Evolutionary conservation across 2,329 filamentous ascomycete species (phyloP).

Genomic region (Sporothrix pseudoabietina): DNA sequence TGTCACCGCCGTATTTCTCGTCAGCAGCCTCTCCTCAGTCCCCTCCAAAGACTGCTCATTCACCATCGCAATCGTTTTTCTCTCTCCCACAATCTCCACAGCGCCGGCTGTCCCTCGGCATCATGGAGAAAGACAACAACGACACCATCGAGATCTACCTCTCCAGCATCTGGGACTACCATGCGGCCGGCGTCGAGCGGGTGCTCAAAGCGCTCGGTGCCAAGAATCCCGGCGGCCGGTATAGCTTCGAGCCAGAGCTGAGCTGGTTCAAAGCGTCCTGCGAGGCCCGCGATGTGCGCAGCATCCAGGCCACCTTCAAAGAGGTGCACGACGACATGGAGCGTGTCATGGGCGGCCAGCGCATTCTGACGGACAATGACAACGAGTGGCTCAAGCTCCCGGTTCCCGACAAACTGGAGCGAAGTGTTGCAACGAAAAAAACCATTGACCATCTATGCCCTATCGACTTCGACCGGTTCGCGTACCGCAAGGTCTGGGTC

Average conservation of each 20-base stretch:
- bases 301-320: slow-evolving; percentile 33
- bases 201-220: slow-evolving; percentile 35
- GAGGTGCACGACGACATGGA: slow-evolving; percentile 31
- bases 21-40: background rate
- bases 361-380: slow-evolving; percentile 4
- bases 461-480: slow-evolving; percentile 29
- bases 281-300: slow-evolving; percentile 10
- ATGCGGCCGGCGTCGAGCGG: slow-evolving; percentile 33
- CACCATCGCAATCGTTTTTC: background rate
- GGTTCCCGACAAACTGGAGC: background rate
- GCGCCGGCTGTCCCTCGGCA: background rate
- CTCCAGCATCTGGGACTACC: slow-evolving; percentile 38
- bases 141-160: slow-evolving; percentile 37
- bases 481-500: slow-evolving; percentile 35
- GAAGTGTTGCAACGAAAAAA: background rate
- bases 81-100: background rate
- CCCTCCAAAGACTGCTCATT: background rate
- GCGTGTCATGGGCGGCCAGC: background rate
- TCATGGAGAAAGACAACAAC: slow-evolving; percentile 20
- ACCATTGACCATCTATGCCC: slow-evolving; percentile 33
- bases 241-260: slow-evolving; percentile 36
- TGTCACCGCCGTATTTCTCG: background rate
- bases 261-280: slow-evolving; percentile 38
- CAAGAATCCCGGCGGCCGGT: slow-evolving; percentile 34
- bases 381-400: slow-evolving; percentile 27